phyloP scores from a whole-genome alignment of 495 filamentous ascomycete genomes.

The Tuber umbilicatum region DNA sequence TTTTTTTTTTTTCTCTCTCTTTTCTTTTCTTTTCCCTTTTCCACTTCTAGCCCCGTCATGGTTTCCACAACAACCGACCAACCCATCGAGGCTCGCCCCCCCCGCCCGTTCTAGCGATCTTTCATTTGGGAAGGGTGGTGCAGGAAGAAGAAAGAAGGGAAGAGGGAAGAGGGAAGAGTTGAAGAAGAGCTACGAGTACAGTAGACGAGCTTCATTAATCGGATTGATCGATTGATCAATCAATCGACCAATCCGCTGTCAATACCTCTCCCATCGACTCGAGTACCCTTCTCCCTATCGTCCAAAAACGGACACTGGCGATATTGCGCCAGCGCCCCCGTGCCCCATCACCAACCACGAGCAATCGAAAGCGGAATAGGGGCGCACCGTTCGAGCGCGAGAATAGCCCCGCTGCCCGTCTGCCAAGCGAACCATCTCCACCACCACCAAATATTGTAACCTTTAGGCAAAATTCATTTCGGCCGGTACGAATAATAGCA shows the following conservation, averaged over 20 bases:
- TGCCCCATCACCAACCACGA: background rate
- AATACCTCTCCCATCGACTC: background rate
- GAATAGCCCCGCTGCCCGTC: too few species aligned
- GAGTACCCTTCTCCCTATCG: background rate
- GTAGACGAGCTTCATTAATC: background rate
- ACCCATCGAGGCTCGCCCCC: background rate
- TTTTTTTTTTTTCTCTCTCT: background rate
- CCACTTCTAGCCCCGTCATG: background rate
- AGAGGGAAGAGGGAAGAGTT: background rate
- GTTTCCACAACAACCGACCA: background rate
- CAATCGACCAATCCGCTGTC: background rate
- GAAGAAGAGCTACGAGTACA: background rate
- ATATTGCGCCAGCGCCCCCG: background rate
- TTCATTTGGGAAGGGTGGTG: background rate
- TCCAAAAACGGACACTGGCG: background rate
- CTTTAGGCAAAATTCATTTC: background rate
- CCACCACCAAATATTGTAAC: background rate
- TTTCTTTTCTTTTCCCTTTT: background rate
- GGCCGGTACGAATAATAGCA: background rate
- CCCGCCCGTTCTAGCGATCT: background rate
- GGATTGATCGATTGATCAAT: background rate
- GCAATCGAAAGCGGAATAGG: background rate
- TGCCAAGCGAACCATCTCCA: background rate
- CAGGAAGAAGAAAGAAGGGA: background rate
- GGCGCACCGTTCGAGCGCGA: background rate